A percentile compares a stretch with the other conserved stretches of the same genome.
These are phyloP conservation scores for Tuber aestivum DNA, from an alignment of 495 filamentous ascomycete species.

Conservation along the genomic window DNA sequence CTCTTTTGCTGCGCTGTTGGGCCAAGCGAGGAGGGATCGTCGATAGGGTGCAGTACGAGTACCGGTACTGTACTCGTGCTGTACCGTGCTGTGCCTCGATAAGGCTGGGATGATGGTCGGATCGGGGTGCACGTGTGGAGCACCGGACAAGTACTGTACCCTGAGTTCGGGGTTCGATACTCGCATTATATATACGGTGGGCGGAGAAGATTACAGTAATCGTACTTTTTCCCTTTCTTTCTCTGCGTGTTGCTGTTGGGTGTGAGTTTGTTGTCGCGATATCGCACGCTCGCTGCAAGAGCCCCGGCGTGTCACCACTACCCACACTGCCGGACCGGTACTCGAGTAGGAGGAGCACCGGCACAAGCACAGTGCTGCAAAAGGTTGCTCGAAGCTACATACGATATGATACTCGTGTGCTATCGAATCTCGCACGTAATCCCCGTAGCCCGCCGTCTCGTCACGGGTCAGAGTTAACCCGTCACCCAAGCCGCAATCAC, in stretches of 20 bases:
- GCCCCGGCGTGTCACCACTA: background rate
- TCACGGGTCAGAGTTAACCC: background rate
- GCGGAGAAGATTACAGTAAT: background rate
- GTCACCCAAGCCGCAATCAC: no score
- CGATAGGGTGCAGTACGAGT: no score
- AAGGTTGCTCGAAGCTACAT: no score
- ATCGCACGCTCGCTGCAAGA: background rate
- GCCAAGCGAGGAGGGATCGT: background rate
- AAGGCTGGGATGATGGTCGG: background rate
- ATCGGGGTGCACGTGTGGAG: background rate
- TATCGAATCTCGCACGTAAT: background rate
- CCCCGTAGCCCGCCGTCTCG: background rate
- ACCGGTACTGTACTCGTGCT: no score
- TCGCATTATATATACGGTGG: background rate
- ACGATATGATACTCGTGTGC: no score
- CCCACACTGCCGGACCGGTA: no score
- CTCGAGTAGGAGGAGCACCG: no score
- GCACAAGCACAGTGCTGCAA: no score
- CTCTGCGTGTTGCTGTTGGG: background rate
- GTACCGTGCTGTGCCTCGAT: background rate
- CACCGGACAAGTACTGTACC: background rate
- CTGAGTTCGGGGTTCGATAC: background rate
- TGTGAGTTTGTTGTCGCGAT: background rate
- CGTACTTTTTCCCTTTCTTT: background rate
- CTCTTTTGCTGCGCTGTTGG: background rate